Conservation (phyloP, 2,329 filamentous ascomycete species). For the Pestalotiopsis sp. region DNA sequence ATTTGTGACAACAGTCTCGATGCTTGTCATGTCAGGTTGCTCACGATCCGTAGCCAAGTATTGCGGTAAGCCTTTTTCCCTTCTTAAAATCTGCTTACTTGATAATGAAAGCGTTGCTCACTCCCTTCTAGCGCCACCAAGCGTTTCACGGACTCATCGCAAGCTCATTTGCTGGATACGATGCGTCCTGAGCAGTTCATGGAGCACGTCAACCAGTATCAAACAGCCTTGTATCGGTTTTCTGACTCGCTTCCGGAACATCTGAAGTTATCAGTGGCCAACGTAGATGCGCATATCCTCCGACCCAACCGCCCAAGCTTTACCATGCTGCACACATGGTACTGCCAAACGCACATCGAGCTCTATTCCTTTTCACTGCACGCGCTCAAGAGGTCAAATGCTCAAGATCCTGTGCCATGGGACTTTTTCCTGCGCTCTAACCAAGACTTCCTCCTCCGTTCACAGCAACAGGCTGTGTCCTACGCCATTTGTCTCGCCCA, state of each 20-base stretch:
- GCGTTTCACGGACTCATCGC: slow-evolving; percentile 10
- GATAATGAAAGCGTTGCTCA: not conserved
- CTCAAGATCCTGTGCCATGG: not conserved
- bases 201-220: slow-evolving; percentile 15
- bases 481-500: slow-evolving; percentile 16
- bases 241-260: slow-evolving; percentile 15
- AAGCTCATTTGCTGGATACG: not conserved
- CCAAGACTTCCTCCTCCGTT: slow-evolving; percentile 10
- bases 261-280: slow-evolving; percentile 7
- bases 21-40: slow-evolving; percentile 14
- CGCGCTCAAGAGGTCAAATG: not conserved
- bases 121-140: slow-evolving; percentile 1
- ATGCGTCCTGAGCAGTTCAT: slow-evolving; percentile 14
- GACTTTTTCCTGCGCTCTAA: slow-evolving; percentile 10
- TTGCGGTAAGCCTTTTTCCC: slow-evolving; percentile 11
- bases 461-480: slow-evolving; percentile 13
- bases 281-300: slow-evolving; percentile 10
- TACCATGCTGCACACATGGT: slow-evolving; percentile 14
- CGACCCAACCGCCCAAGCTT: slow-evolving; percentile 16
- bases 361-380: slow-evolving; percentile 13
- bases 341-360: slow-evolving; percentile 12
- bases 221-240: slow-evolving; percentile 13
- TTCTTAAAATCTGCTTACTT: not conserved
- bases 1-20: slow-evolving; percentile 14
- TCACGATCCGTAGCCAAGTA: slow-evolving; percentile 15